A percentile compares a stretch with the other conserved stretches of the same genome.
phyloP scores from a whole-genome alignment of 208 protist genomes.

The Wallacemonas collosoma region DNA sequence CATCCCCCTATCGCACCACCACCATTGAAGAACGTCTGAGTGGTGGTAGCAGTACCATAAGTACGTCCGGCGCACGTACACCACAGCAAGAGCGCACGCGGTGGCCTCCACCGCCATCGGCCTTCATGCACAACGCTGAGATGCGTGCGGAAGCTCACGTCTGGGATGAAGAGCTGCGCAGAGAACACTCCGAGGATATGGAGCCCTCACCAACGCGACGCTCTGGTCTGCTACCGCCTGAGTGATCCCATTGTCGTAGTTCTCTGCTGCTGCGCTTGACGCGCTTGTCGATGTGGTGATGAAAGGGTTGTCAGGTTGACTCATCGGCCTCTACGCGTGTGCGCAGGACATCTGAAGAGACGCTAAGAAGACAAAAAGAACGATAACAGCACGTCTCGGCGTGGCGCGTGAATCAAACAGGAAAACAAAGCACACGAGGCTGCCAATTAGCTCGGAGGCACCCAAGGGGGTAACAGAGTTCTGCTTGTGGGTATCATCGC shows the following conservation, averaged over 20 bases:
- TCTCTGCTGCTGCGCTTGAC: neutral
- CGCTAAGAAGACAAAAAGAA: too few species aligned
- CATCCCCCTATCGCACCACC: too few species aligned
- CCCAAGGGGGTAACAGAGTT: too few species aligned
- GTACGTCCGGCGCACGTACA: neutral
- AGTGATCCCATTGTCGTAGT: neutral
- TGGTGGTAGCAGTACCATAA: neutral
- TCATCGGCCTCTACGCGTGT: too few species aligned
- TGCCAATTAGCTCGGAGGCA: too few species aligned
- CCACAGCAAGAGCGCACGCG: neutral
- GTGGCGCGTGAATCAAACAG: too few species aligned
- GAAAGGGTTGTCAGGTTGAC: neutral
- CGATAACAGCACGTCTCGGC: too few species aligned
- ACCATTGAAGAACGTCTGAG: neutral
- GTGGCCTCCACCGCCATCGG: constrained; percentile 14
- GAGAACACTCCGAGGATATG: constrained; percentile 2
- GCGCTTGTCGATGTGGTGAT: neutral
- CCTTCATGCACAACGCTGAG: neutral
- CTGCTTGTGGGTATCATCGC: too few species aligned
- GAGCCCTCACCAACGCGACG: constrained; percentile 10
- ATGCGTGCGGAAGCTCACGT: neutral
- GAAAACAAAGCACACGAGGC: too few species aligned
- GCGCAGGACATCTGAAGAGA: too few species aligned
- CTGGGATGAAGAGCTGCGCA: constrained; percentile 1
- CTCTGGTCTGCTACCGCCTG: constrained; percentile 9